Evolutionary conservation across 768 basidiomycete species (phyloP).

Genomic region (Mycena galopus): DNA sequence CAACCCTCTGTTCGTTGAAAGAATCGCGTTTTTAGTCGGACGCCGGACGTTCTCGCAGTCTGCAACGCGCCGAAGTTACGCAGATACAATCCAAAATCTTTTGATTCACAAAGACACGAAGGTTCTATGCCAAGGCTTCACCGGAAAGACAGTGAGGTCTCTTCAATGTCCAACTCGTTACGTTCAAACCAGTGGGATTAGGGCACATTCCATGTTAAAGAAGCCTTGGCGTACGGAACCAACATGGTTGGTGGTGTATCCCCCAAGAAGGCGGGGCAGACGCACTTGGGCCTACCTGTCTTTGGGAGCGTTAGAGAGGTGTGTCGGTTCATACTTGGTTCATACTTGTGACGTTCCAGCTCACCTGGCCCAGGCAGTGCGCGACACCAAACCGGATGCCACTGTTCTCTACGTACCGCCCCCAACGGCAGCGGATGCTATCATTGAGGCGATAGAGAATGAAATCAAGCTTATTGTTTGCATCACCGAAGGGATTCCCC

Average conservation of each 20-base stretch:
- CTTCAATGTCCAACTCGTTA: background rate
- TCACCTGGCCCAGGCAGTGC: constrained; percentile 75
- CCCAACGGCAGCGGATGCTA: constrained; percentile 95
- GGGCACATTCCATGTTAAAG: constrained; percentile 97
- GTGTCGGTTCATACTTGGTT: constrained; percentile 36
- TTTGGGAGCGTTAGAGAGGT: constrained; percentile 95
- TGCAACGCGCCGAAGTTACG: constrained; percentile 81
- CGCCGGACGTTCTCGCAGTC: constrained; percentile 88
- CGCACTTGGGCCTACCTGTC: constrained; percentile 94
- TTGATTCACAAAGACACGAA: constrained; percentile 95
- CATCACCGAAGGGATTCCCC: constrained; percentile 98
- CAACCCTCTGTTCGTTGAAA: background rate
- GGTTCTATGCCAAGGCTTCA: constrained; percentile 92
- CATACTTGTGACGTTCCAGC: constrained; percentile 2
- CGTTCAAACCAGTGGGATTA: constrained; percentile 43
- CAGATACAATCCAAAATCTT: constrained; percentile 91
- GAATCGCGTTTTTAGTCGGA: constrained; percentile 59
- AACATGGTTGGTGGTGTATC: constrained; percentile 99
- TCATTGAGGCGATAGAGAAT: constrained; percentile 98
- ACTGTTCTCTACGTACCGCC: constrained; percentile 98
- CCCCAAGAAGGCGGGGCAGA: constrained; percentile 95
- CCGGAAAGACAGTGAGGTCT: constrained; percentile 89
- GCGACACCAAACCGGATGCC: constrained; percentile 89
- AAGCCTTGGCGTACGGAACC: constrained; percentile 95
- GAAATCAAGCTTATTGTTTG: constrained; percentile 98